Conservation (phyloP, 2,329 filamentous ascomycete species). For the Ophiosphaerella korrae region DNA sequence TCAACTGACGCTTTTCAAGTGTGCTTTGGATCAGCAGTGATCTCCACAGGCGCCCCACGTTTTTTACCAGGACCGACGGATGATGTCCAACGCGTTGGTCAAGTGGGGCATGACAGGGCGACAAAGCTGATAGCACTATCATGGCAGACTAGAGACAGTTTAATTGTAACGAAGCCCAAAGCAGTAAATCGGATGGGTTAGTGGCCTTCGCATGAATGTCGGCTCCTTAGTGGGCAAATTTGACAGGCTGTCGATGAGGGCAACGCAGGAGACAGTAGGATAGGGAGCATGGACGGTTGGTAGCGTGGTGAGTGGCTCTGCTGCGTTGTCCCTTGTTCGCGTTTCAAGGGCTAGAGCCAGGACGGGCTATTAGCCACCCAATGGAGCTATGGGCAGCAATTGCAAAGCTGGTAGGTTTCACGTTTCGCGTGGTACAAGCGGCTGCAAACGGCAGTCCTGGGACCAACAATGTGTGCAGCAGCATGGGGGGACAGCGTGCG, state of each 20-base stretch:
- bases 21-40: neutral
- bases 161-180: no score
- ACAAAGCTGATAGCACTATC: no score
- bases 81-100: neutral
- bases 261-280: no score
- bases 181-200: no score
- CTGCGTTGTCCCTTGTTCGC: constrained; percentile 13
- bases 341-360: constrained; percentile 21
- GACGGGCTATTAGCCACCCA: constrained; percentile 14
- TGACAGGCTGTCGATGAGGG: no score
- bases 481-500: neutral
- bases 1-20: no score
- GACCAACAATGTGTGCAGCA: neutral
- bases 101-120: no score
- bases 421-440: constrained; percentile 17
- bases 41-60: constrained; percentile 1
- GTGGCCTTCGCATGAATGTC: no score
- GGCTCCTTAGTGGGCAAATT: no score
- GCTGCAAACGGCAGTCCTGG: constrained; percentile 1
- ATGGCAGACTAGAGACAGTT: no score
- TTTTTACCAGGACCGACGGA: constrained; percentile 1
- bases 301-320: constrained; percentile 1
- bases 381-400: constrained; percentile 9
- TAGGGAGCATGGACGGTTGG: constrained; percentile 1
- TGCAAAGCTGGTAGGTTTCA: constrained; percentile 15